These are phyloP conservation scores for Mycosphaerella sp. DNA, from an alignment of 2,329 filamentous ascomycete species.

Conservation along the genomic window DNA sequence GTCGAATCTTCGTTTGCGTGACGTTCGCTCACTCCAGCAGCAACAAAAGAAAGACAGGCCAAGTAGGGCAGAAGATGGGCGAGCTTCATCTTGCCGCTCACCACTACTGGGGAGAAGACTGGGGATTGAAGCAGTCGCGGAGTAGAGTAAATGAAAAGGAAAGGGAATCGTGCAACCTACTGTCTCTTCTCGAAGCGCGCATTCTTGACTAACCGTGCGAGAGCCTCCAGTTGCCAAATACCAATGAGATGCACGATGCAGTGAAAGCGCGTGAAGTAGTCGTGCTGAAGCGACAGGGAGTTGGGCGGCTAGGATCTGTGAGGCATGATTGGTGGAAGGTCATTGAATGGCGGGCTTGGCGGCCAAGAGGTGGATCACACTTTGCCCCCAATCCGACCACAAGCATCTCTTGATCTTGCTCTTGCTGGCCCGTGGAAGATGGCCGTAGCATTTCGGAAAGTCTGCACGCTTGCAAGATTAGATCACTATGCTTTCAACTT, in stretches of 20 bases:
- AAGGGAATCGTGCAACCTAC: not conserved
- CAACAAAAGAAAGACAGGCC: not conserved
- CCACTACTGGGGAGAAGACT: not conserved
- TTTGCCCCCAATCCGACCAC: not conserved
- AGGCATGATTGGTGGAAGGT: slow-evolving; percentile 5
- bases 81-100: slow-evolving; percentile 2
- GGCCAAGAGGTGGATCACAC: not conserved
- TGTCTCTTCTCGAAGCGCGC: not conserved
- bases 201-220: not conserved
- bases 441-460: no score
- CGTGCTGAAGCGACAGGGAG: slow-evolving; percentile 2
- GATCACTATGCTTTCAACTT: no score
- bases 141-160: not conserved
- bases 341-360: not conserved
- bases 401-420: no score
- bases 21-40: slow-evolving; percentile 4
- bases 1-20: not conserved
- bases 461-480: no score
- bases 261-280: slow-evolving; percentile 11
- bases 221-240: not conserved
- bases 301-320: slow-evolving; percentile 7
- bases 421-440: no score
- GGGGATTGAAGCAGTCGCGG: not conserved
- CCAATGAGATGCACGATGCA: slow-evolving; percentile 11
- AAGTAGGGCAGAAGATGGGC: not conserved